Evolutionary conservation across 2,329 filamentous ascomycete genomes (phyloP).

Genomic region (Salinomyces thailandicus): DNA sequence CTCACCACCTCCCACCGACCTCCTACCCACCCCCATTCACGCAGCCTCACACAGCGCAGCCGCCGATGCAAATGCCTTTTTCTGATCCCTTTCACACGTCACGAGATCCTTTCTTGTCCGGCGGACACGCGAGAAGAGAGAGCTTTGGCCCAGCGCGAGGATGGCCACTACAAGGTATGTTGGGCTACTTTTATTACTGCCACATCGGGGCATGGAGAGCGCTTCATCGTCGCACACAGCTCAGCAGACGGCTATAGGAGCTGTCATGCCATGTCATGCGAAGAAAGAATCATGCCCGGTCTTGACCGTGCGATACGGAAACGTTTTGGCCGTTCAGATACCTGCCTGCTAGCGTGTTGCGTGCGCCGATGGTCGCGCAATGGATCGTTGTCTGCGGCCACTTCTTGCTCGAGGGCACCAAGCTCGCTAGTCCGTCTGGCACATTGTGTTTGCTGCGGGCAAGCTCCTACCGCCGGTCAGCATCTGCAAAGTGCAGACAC

Average conservation of each 20-base stretch:
- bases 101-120: constrained; percentile 38
- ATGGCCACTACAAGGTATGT: constrained; percentile 22
- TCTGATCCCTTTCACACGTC: constrained; percentile 35
- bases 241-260: no score
- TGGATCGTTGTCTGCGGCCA: no score
- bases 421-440: no score
- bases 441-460: no score
- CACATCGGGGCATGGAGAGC: no score
- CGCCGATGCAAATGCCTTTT: constrained; percentile 36
- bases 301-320: no score
- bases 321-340: background rate
- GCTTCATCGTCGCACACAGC: no score
- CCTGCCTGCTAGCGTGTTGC: background rate
- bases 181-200: background rate
- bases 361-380: background rate
- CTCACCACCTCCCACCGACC: constrained; percentile 21
- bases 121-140: constrained; percentile 28
- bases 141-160: constrained; percentile 31
- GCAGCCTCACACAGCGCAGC: constrained; percentile 25
- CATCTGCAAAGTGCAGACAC: no score
- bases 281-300: no score
- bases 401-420: no score
- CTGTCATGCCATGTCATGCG: no score
- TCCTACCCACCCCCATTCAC: constrained; percentile 26
- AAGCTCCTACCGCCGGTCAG: no score